Conservation (phyloP, 495 filamentous ascomycete species). For the Hypoxylon crocopeplum region DNA sequence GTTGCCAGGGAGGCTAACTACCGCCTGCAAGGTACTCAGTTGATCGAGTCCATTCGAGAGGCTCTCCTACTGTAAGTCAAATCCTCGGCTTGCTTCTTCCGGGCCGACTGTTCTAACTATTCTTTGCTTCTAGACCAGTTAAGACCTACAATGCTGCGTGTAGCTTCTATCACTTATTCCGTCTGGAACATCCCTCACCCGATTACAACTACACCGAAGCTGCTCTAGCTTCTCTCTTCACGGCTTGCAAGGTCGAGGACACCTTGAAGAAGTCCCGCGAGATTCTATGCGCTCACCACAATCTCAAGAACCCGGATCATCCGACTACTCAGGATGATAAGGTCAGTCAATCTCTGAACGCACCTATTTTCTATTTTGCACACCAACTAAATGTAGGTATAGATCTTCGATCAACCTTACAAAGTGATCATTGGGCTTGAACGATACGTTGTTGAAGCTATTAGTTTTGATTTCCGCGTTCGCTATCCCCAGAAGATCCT, state of each 20-base stretch:
- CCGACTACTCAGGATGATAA: constrained; percentile 82
- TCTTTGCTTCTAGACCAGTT: constrained; percentile 62
- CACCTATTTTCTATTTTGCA: not conserved
- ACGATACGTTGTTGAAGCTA: constrained; percentile 89
- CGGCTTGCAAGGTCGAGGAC: constrained; percentile 96
- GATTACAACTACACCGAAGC: constrained; percentile 78
- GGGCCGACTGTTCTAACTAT: not conserved
- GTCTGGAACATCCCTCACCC: constrained; percentile 74
- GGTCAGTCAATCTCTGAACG: constrained; percentile 53
- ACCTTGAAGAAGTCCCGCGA: constrained; percentile 96
- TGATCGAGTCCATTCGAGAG: constrained; percentile 21
- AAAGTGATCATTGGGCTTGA: constrained; percentile 87
- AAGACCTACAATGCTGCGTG: constrained; percentile 85
- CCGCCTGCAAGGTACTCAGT: constrained; percentile 30
- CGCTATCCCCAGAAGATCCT: constrained; percentile 85
- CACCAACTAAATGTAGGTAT: constrained; percentile 18
- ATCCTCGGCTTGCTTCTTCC: not conserved
- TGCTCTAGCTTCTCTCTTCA: constrained; percentile 84
- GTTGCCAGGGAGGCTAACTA: constrained; percentile 41
- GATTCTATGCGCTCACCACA: constrained; percentile 88
- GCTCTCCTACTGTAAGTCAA: constrained; percentile 24
- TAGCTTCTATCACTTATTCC: constrained; percentile 88
- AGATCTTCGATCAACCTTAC: constrained; percentile 80
- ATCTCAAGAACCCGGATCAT: constrained; percentile 77
- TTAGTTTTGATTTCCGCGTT: constrained; percentile 92